Evolutionary conservation across 768 basidiomycete species (phyloP).

Genomic region (Serendipita indica): DNA sequence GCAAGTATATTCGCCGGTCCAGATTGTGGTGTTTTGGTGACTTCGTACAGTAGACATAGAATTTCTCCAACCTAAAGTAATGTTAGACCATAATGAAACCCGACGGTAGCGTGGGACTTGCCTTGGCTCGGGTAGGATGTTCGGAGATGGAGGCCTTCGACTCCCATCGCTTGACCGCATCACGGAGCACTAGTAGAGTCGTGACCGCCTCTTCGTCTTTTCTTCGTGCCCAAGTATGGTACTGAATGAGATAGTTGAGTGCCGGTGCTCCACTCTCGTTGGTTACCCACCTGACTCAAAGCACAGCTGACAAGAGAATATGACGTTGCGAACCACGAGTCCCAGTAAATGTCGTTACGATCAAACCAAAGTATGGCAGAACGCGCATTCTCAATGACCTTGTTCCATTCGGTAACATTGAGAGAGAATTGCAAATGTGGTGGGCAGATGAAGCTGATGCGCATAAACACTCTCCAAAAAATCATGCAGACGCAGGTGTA

Average conservation of each 20-base stretch:
- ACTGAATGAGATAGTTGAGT: constrained; percentile 31
- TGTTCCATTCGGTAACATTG: constrained; percentile 65
- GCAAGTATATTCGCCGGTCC: constrained; percentile 41
- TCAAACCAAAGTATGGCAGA: constrained; percentile 87
- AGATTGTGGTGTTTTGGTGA: constrained; percentile 63
- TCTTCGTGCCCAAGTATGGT: constrained; percentile 84
- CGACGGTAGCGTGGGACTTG: constrained; percentile 24
- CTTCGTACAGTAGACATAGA: constrained; percentile 79
- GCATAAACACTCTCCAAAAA: constrained; percentile 97
- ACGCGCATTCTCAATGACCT: constrained; percentile 54
- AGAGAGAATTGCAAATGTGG: constrained; percentile 76
- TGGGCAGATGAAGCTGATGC: constrained; percentile 86
- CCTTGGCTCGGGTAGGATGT: constrained; percentile 83
- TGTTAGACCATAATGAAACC: constrained; percentile 8
- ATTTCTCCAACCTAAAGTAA: constrained; percentile 69
- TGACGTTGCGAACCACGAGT: constrained; percentile 74
- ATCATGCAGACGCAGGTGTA: constrained; percentile 89
- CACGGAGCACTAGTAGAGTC: constrained; percentile 64
- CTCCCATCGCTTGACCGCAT: constrained; percentile 82
- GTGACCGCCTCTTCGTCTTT: constrained; percentile 59
- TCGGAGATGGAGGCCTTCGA: constrained; percentile 33
- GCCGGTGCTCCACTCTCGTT: neutral
- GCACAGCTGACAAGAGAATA: constrained; percentile 83
- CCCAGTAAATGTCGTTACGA: constrained; percentile 62
- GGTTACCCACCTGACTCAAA: constrained; percentile 62